Base-by-base conservation (phyloP, 2,329 filamentous ascomycete genomes). In the Alternaria incomplexa region DNA sequence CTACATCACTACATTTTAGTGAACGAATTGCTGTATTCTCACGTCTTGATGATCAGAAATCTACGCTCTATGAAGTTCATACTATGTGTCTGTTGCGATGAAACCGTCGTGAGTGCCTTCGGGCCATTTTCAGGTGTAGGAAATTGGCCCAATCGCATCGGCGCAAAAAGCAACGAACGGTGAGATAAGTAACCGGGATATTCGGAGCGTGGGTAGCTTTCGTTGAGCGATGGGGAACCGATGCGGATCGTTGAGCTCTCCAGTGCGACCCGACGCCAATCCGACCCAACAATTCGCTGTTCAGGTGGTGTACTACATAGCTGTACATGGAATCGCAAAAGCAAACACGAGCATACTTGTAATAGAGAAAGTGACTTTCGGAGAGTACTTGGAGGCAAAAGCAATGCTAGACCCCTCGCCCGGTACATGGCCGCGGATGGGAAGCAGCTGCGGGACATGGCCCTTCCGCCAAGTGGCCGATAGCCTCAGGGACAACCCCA, bases 1-100 rank as follows among this genome's bases (percentile, higher is more conserved):
- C 64, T 74, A 72, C 74, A 71, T 68, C 63, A 77, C 61, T 71
- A 73, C 68, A 64, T 58, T 70, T 67, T 71, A 70, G 69, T 70
- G 47, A 64, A 70, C 65, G 68, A 67, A 58, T 69, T 68, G 64
- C 61, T 65, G 60, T 66, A 73, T 72, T 76, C 63, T 64, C 68
- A 75, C 66, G 64, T 69, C 68, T 69, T 66, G 65, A 70, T 62
- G 69, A 65, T 65, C 22, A 66, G 58, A 45, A 20, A 48, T 54
- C 44, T 45, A 45, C 20, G 30, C 47, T 32, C 58, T 11, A 40
- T 32, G 30, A 22, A 26, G 43, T 48, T 46, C 43, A 51, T 52
- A 25, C 40, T 47, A 51, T 48, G 26, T 56, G 25, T 43, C 43
- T 55, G 45, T 44, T 45, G 50, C 22, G 26, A 28, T 26, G 9